Base-by-base conservation (phyloP, 2,329 filamentous ascomycete genomes). In the Didymella keratinophila region DNA sequence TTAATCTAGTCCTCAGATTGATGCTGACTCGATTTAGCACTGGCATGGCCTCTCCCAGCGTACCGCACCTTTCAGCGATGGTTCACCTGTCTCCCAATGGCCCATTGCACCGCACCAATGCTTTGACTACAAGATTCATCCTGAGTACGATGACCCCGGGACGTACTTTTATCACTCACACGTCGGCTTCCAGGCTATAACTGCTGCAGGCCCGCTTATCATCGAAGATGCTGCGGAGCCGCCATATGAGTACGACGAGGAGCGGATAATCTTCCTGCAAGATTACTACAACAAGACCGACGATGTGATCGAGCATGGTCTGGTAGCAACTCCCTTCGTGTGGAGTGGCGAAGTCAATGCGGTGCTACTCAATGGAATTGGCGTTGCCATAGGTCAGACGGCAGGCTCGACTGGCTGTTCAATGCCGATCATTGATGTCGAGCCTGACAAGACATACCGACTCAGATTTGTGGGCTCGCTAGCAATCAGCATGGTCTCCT, bases 111-210 rank as follows among this genome's bases (percentile, higher is more conserved):
- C 86, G 0, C 73, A 78, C 0, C 80, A 85, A 58, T 90, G 84
- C 74, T 90, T 90, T 71, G 88, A 90, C 75, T 90, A 90, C 68
- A 86, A 90, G 66, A 75, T 90, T 3, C 79, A 80, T 16, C 82
- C 85, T 0, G 73, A 82, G 3, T 42, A 70, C 1, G 83, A 81
- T 6, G 82, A 86, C 52, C 82, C 85, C 0, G 88, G 87, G 4
- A 86, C 86, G 0, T 90, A 89, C 67, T 89, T 87, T 69, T 90
- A 89, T 66, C 87, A 90, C 68, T 89, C 87, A 0, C 88, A 90
- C 60, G 80, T 89, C 16, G 86, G 82, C 0, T 84, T 89, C 57
- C 87, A 90, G 67, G 83, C 84, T 0, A 74, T 84, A 32, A 85
- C 86, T 14, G 85, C 84, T 0, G 73, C 81, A 7, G 88, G 88